These are phyloP conservation scores for Asclepias syriaca DNA, from an alignment of 257 asterid species.

Conservation along the genomic window DNA sequence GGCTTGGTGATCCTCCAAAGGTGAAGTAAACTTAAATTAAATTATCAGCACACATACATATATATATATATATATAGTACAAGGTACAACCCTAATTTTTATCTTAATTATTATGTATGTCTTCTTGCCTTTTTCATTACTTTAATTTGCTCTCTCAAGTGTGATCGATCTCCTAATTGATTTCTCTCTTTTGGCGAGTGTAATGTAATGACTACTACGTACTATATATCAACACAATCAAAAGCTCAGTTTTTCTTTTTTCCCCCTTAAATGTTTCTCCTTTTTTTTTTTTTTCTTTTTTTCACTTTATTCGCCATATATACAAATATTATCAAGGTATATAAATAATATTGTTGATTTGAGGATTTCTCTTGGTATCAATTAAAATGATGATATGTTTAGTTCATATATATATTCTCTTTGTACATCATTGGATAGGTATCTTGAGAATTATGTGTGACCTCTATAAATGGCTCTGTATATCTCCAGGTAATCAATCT, in stretches of 20 bases:
- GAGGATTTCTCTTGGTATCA: background rate
- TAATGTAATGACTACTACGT: conserved; percentile 2
- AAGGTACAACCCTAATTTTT: background rate
- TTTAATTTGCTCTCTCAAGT: conserved; percentile 9
- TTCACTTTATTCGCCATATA: background rate
- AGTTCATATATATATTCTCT: background rate
- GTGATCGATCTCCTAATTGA: background rate
- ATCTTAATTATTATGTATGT: conserved; percentile 2
- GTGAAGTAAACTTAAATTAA: conserved; percentile 29
- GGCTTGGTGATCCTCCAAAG: conserved; percentile 83
- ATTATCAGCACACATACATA: too few species aligned
- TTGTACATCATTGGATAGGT: conserved; percentile 12
- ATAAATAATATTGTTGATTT: background rate
- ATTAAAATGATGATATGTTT: too few species aligned
- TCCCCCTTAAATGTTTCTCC: background rate
- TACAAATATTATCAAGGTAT: background rate
- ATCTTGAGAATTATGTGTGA: background rate
- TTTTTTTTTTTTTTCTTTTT: background rate
- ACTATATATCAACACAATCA: background rate
- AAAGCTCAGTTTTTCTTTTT: background rate
- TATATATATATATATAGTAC: background rate
- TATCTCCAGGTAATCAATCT: background rate
- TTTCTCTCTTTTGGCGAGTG: conserved; percentile 1
- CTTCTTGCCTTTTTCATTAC: background rate
- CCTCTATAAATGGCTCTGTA: background rate